Conservation (phyloP, 192 early-diverging fungal genomes). For the Coemansia sp. region DNA sequence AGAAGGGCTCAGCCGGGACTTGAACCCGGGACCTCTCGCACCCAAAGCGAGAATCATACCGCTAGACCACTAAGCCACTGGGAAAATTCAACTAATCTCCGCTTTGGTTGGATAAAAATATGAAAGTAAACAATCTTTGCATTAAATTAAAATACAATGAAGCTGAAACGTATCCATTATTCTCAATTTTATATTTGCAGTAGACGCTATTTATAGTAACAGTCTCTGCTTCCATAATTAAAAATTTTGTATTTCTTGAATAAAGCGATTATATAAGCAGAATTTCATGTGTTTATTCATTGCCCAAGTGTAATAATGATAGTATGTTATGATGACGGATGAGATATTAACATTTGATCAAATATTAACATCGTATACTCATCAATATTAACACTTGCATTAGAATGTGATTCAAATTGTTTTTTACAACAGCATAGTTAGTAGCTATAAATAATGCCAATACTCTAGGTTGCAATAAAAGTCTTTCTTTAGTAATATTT, state of each 20-base stretch:
- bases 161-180: background rate
- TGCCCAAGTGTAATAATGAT: too few relatives aligned
- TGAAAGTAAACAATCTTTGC: too few relatives aligned
- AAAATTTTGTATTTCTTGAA: background rate
- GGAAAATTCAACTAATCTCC: too few relatives aligned
- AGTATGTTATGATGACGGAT: too few relatives aligned
- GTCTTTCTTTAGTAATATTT: background rate
- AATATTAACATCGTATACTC: too few relatives aligned
- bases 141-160: background rate
- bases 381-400: background rate
- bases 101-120: too few relatives aligned
- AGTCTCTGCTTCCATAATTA: background rate
- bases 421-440: slow-evolving; percentile 14
- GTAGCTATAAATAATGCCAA: too few relatives aligned
- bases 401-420: slow-evolving; percentile 18
- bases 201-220: too few relatives aligned
- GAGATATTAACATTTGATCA: too few relatives aligned
- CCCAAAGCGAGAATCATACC: slow-evolving; percentile 60
- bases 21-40: slow-evolving; percentile 61
- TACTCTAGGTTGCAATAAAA: background rate
- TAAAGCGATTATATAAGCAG: slow-evolving; percentile 5
- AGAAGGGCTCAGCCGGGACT: slow-evolving; percentile 54
- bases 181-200: too few relatives aligned
- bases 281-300: background rate
- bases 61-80: slow-evolving; percentile 47